Conservation (phyloP, 2,329 filamentous ascomycete species). For the Cladosporium sphaerospermum region DNA sequence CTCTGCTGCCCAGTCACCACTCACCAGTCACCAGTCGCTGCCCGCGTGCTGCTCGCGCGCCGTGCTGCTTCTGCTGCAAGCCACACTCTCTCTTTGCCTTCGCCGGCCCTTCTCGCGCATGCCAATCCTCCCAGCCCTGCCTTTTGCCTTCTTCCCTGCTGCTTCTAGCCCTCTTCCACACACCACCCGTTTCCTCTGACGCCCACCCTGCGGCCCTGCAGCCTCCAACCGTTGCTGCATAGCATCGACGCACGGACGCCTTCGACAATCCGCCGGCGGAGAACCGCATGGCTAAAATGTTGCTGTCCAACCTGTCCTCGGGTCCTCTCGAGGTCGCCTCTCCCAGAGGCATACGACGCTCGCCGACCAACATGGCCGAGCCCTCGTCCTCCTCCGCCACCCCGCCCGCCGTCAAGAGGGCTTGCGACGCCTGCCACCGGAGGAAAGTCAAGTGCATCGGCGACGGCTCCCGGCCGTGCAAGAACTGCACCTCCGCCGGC, state of each 20-base stretch:
- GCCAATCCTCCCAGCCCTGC: not conserved
- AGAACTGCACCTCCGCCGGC: conserved; percentile 54
- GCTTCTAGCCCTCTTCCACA: conserved; percentile 1
- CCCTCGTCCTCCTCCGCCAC: conserved; percentile 13
- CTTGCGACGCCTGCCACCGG: conserved; percentile 38
- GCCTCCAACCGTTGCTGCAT: not conserved
- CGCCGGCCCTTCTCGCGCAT: conserved; percentile 2
- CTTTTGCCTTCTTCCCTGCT: conserved; percentile 1
- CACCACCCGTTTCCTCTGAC: not conserved
- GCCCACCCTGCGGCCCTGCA: not conserved
- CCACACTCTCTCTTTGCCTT: not conserved
- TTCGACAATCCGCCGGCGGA: not conserved
- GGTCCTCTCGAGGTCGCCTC: conserved; percentile 11
- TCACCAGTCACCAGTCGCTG: no score
- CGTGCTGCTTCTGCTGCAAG: conserved; percentile 4
- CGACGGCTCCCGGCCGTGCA: conserved; percentile 49
- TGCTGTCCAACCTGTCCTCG: conserved; percentile 10
- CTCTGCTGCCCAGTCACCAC: no score
- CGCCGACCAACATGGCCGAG: conserved; percentile 7
- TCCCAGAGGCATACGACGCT: conserved; percentile 8
- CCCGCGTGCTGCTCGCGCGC: not conserved
- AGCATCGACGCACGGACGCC: conserved; percentile 8
- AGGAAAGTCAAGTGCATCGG: conserved; percentile 48
- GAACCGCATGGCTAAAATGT: conserved; percentile 11
- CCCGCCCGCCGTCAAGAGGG: conserved; percentile 24